Conservation (phyloP, 768 basidiomycete species). For the Clavaria fumosa region DNA sequence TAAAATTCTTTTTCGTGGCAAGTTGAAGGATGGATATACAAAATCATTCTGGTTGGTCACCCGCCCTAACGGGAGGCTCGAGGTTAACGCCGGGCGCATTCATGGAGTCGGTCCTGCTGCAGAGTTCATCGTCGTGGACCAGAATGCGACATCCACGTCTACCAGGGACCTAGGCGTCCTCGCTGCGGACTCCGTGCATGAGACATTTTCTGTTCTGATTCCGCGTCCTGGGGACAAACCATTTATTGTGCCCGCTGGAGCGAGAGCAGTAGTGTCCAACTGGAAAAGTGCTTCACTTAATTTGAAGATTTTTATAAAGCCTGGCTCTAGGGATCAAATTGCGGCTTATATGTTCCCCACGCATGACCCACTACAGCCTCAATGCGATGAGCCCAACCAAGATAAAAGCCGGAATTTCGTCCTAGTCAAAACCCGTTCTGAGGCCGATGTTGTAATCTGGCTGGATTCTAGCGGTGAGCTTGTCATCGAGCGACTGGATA, state of each 20-base stretch:
- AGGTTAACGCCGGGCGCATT: neutral
- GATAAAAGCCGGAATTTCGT: neutral
- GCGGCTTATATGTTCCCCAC: neutral
- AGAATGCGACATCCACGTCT: neutral
- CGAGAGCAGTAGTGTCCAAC: neutral
- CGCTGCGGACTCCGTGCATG: neutral
- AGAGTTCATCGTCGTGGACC: neutral
- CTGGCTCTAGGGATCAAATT: neutral
- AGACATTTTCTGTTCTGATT: neutral
- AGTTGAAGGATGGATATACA: neutral
- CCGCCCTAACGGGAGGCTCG: neutral
- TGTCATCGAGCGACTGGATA: conserved; percentile 4
- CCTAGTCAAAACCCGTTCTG: conserved; percentile 1
- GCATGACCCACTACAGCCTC: neutral
- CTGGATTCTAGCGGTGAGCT: neutral
- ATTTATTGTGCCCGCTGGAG: neutral
- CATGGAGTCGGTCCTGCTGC: neutral
- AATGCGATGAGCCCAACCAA: neutral
- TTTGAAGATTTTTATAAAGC: conserved; percentile 2
- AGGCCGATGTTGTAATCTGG: conserved; percentile 1
- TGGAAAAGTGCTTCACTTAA: neutral
- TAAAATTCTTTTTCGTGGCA: conserved; percentile 5
- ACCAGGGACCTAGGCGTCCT: neutral
- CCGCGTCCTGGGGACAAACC: neutral
- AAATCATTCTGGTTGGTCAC: neutral